These are phyloP conservation scores for Boletus rubroflammeus DNA, from an alignment of 768 basidiomycete genomes.

Conservation along the genomic window DNA sequence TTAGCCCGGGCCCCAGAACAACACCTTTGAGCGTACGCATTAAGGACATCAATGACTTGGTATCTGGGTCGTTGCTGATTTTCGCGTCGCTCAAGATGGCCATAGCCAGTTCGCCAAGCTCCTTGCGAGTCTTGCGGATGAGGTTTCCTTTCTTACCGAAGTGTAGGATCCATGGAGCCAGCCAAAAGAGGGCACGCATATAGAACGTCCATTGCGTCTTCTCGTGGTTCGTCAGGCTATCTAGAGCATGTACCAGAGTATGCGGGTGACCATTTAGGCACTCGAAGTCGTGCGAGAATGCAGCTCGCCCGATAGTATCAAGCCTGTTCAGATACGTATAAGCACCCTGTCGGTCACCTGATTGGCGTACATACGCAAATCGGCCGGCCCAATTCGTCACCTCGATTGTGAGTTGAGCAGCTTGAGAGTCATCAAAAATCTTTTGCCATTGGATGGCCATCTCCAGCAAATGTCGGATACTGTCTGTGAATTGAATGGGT, in stretches of 20 bases:
- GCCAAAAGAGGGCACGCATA: conserved; percentile 61
- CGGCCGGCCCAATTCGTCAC: conserved; percentile 57
- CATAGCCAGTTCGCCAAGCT: conserved; percentile 49
- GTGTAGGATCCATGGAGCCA: conserved; percentile 51
- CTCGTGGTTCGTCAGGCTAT: conserved; percentile 59
- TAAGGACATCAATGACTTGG: conserved; percentile 48
- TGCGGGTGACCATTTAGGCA: conserved; percentile 50
- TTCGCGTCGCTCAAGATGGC: conserved; percentile 56
- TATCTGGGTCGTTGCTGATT: conserved; percentile 39
- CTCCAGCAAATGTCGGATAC: conserved; percentile 17
- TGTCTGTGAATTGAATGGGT: not conserved
- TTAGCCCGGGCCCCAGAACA: conserved; percentile 3
- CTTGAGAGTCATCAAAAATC: conserved; percentile 39
- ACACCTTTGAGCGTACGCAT: conserved; percentile 40
- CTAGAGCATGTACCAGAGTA: conserved; percentile 48
- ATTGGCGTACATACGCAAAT: conserved; percentile 47
- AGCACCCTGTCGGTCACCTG: not conserved
- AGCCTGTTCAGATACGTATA: conserved; percentile 34
- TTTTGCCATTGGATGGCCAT: conserved; percentile 50
- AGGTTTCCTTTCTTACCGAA: conserved; percentile 57
- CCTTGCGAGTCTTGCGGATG: conserved; percentile 51
- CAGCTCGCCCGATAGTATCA: conserved; percentile 58
- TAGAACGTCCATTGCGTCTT: conserved; percentile 57
- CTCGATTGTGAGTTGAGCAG: conserved; percentile 47
- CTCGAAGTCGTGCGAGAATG: conserved; percentile 59